Evolutionary conservation across 2,329 filamentous ascomycete species (phyloP), one percentile per base, ranked within the genome.

Genomic region (Zarea fungicola): DNA sequence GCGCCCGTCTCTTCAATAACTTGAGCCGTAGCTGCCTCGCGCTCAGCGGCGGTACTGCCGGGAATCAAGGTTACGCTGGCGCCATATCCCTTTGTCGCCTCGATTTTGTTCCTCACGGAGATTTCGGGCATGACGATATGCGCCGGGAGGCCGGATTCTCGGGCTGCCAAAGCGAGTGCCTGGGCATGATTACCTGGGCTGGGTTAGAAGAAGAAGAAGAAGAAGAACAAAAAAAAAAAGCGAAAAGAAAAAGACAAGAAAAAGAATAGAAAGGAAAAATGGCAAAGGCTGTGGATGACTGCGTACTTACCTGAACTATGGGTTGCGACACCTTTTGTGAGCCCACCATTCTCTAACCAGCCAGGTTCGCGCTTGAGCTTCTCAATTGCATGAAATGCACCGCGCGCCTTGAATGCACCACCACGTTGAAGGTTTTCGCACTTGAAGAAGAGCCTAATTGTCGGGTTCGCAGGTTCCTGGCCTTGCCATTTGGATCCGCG

Each of bases 61-160:
- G n/a, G n/a, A n/a, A 82, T 88, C 73, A 95, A 95, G 50, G 89
- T 74, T 26, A 97, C 78, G 34, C 75, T 74, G 5, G 89, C 87
- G 53, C 88, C 88, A 65, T 96, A 89, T 5, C 81, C 78, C 56
- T 76, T 73, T 0, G 92, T 96, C 1, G 85, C 91, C 4, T 85
- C 84, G 54, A 96, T 89, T 67, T 97, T 97, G 54, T 83, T 84
- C n/a, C 87, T 80, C 0, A 87, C 85, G 49, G 84, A 85, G 62
- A 93, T 93, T n/a, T 70, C 65, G 0, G 92, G 92, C 92, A 97
- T 97, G 51, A 97, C 84, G 61, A 97, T 91, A 70, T 92, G 81
- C 0, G 89, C 89, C 10, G 85, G 85, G 54, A 96, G 83, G 47
- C 74, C 71, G 62, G 85, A 81, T 29, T 84, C 84, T 16, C 75